Evolutionary conservation across 2,329 filamentous ascomycete species (phyloP).

Genomic region (Tolypocladium ovalisporum): DNA sequence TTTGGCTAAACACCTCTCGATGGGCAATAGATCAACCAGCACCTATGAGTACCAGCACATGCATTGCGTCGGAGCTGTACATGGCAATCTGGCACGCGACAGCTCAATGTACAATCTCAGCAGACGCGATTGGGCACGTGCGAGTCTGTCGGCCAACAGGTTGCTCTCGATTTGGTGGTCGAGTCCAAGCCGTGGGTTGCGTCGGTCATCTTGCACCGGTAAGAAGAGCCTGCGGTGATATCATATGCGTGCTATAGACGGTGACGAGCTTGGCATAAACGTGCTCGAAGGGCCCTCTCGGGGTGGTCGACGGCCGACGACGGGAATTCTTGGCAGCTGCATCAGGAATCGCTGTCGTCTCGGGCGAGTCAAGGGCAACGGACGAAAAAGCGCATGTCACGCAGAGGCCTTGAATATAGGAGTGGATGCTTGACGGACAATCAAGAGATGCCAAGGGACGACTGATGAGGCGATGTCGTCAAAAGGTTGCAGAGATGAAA

Average conservation of each 20-base stretch:
- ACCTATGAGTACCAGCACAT: background rate
- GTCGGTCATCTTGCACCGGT: background rate
- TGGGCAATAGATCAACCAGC: background rate
- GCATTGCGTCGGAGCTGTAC: too few relatives aligned
- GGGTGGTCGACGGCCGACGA: background rate
- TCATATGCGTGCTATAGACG: too few relatives aligned
- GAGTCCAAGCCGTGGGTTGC: background rate
- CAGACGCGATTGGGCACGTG: background rate
- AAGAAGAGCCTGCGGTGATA: too few relatives aligned
- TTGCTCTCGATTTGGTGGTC: background rate
- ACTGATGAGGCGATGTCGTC: background rate
- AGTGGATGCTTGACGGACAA: background rate
- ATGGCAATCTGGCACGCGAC: background rate
- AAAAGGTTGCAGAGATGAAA: too few relatives aligned
- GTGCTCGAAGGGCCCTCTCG: background rate
- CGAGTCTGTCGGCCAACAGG: background rate
- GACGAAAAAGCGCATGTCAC: background rate
- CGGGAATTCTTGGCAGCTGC: background rate
- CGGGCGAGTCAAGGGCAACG: background rate
- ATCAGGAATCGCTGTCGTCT: background rate
- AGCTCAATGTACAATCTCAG: background rate
- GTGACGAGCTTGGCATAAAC: background rate
- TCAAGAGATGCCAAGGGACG: background rate
- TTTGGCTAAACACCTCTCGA: background rate
- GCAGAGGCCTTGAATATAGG: background rate